These are phyloP conservation scores for Puccinia polysora DNA, from an alignment of 1,284 basidiomycete genomes.

Conservation along the genomic window DNA sequence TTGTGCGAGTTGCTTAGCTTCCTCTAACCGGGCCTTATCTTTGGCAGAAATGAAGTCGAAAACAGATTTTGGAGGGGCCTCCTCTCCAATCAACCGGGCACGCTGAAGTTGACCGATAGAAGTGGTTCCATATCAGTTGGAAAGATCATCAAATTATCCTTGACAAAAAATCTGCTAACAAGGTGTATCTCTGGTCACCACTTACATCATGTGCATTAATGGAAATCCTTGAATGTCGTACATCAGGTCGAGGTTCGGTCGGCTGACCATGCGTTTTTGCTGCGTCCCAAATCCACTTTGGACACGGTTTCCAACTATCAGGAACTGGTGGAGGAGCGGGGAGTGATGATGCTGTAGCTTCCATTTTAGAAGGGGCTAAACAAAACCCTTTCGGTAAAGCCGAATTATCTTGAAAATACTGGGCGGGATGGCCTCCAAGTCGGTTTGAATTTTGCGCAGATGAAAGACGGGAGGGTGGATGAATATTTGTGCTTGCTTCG, in stretches of 20 bases:
- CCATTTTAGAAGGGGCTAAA: constrained; percentile 8
- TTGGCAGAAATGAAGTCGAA: constrained; percentile 90
- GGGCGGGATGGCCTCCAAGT: constrained; percentile 51
- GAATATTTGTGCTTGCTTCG: constrained; percentile 7
- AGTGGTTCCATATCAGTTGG: too few relatives aligned
- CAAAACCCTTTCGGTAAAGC: constrained; percentile 29
- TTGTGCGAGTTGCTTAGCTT: constrained; percentile 56
- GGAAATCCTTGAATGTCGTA: constrained; percentile 50
- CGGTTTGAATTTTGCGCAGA: constrained; percentile 25
- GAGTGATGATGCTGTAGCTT: constrained; percentile 60
- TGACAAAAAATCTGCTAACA: constrained; percentile 46
- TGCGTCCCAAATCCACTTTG: constrained; percentile 67
- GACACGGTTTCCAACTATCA: constrained; percentile 76
- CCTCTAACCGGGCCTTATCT: constrained; percentile 75
- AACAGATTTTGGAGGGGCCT: constrained; percentile 60
- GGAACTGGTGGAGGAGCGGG: constrained; percentile 69
- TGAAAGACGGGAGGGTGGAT: background rate
- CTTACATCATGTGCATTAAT: constrained; percentile 51
- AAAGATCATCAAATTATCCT: background rate
- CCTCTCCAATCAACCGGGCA: constrained; percentile 75
- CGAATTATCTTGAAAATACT: constrained; percentile 47
- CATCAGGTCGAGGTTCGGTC: constrained; percentile 54
- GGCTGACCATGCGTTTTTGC: constrained; percentile 52
- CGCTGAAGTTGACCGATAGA: constrained; percentile 58
- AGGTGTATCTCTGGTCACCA: background rate